Conservation (phyloP, 176 grass and related monocot species). For the Zoysia pacifica region DNA sequence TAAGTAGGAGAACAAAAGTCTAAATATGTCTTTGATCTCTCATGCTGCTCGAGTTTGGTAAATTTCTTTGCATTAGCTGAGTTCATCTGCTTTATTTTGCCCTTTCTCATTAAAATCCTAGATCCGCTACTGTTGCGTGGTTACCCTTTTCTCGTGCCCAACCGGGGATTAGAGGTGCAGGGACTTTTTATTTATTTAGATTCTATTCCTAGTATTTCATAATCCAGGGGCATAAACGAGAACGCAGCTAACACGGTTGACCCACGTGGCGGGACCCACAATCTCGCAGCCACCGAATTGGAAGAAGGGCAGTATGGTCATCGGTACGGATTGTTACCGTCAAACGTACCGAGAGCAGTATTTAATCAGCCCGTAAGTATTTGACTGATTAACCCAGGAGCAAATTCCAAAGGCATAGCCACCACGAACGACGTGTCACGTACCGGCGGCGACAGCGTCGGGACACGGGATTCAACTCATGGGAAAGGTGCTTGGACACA, state of each 20-base stretch:
- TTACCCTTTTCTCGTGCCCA: too few species aligned
- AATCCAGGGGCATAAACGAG: constrained; percentile 13
- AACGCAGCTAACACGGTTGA: neutral
- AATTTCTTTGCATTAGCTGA: too few species aligned
- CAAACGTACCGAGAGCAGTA: neutral
- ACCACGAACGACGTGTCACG: constrained; percentile 13
- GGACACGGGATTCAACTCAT: constrained; percentile 25
- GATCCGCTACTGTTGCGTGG: too few species aligned
- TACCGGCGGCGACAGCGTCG: neutral
- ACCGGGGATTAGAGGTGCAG: too few species aligned
- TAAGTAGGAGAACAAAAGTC: too few species aligned
- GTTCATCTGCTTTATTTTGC: too few species aligned
- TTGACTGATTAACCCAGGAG: neutral
- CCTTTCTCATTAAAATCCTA: too few species aligned
- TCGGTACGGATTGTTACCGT: neutral
- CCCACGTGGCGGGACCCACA: constrained; percentile 1
- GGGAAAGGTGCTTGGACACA: too few species aligned
- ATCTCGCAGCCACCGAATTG: neutral
- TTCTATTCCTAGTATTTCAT: neutral
- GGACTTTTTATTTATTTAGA: too few species aligned
- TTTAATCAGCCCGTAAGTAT: neutral
- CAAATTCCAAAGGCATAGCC: neutral
- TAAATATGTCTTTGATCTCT: too few species aligned
- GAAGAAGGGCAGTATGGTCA: constrained; percentile 25
- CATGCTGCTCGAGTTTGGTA: too few species aligned